Evolutionary conservation across 2,329 filamentous ascomycete genomes (phyloP), one percentile per base, ranked within the genome.

Genomic region (Pyrenochaeta sp.): DNA sequence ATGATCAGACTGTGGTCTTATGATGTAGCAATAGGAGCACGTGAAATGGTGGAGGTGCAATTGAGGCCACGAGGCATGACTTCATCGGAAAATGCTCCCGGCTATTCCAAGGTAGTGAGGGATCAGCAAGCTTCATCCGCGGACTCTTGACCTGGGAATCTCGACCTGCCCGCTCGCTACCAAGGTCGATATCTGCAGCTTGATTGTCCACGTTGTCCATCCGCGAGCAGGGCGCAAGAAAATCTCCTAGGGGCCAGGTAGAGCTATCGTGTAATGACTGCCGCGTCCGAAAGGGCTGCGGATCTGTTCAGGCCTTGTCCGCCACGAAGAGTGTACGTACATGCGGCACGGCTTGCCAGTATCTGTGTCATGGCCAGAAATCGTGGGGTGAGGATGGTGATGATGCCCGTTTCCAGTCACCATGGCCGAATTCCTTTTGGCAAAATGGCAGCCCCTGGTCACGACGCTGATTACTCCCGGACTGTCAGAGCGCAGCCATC

Each of bases 121-220:
- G 68, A 71, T 71, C 65, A 65, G 62, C 70, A 64, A 62, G 54
- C 64, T 62, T 61, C 55, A 48, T 50, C 59, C 52, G 64, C 53
- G 56, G 47, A n/a, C 42, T 50, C 48, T 32, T 48, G 51, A 52
- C 61, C 61, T 58, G 65, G 61, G 45, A 58, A 49, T 44, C 51
- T 54, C 50, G 54, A 59, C 53, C 53, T 61, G 47, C 62, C 58
- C 58, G 62, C 66, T 72, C 68, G 69, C 68, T 72, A 71, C 68
- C 68, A 59, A 64, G 45, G 60, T 58, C 60, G 58, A 60, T 56
- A 56, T 55, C 60, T 65, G 64, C 61, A 64, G 45, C 49, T 30
- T 50, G 56, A 65, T 64, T 58, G 58, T 30, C 59, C 59, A 60
- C 58, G 58, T 59, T 65, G 61, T 19, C 24, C 19, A 5, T 45